These are phyloP conservation scores for Begonia loranthoides DNA, from an alignment of 306 rosid genomes.

Conservation along the genomic window DNA sequence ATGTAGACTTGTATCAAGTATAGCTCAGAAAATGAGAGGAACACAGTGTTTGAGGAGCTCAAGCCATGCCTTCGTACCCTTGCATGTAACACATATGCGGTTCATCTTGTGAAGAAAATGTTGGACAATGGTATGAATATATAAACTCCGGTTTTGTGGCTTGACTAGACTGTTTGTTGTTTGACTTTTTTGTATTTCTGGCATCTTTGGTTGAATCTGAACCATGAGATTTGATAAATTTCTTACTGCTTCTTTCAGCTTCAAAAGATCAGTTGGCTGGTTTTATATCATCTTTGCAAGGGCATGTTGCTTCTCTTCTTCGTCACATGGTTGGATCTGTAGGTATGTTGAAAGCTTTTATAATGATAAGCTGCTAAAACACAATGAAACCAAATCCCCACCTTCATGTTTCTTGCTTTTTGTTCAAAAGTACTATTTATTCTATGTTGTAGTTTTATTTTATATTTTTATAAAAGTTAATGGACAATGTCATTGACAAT, in stretches of 20 bases:
- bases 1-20: slow-evolving; percentile 75
- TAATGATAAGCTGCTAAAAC: background rate
- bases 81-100: slow-evolving; percentile 60
- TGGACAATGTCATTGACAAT: no score
- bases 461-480: no score
- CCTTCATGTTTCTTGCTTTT: no score
- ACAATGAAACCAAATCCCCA: no score
- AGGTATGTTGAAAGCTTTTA: slow-evolving; percentile 27
- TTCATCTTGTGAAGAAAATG: slow-evolving; percentile 88
- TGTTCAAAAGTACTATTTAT: no score
- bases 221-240: no score
- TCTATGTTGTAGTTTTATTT: no score
- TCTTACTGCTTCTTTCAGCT: slow-evolving; percentile 28
- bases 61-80: slow-evolving; percentile 70
- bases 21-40: slow-evolving; percentile 69
- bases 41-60: slow-evolving; percentile 77
- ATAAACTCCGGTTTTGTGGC: background rate
- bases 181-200: background rate
- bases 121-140: slow-evolving; percentile 53
- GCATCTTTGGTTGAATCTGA: no score
- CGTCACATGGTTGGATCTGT: slow-evolving; percentile 94
- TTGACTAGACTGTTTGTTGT: background rate
- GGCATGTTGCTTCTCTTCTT: slow-evolving; percentile 89
- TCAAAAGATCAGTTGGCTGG: slow-evolving; percentile 68
- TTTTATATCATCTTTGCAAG: slow-evolving; percentile 63